Evolutionary conservation across 805 yeast species (phyloP), one percentile per base, ranked within the genome.

Genomic region (Nakazawaea anatomiae): DNA sequence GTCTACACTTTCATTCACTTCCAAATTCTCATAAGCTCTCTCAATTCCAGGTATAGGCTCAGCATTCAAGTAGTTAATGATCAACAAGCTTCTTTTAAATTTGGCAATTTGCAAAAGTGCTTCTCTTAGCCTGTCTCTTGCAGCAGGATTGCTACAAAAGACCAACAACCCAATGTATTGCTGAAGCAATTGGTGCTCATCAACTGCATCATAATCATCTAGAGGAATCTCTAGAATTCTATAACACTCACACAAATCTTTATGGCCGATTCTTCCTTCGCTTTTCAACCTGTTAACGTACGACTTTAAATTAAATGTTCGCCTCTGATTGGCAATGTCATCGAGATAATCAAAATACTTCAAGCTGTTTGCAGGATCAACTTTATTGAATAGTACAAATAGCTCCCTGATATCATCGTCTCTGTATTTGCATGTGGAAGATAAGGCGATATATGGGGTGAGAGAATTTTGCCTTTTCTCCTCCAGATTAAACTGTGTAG

Each of bases 261-360:
- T 69, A 44, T 74, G 67, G 1, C 87, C 82, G 14, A 79, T 65
- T 6, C 73, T 68, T 32, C 87, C 85, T 41, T 75, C 70, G 3
- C 82, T 76, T 34, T 72, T 64, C 32, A 80, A 67, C 42, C 76
- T 76, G 6, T 76, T 67, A 8, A 79, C 74, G 42, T 60, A 69
- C 29, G 67, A 58, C 49, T 72, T 71, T 30, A 84, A 60, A 42
- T 70, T 74, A 51, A 76, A 76, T 1, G 79, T 71, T 6, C 71
- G 66, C 50, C 80, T 72, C 0, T 66, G 57, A n/a, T 75, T 72
- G 0, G 85, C 76, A 39, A 85, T 68, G 39, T 66, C 74, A 6
- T 65, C 68, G 35, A 86, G 61, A 0, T 85, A 77, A 60, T 86
- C 90, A 56, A 80, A 75, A 56, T 83, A 84, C 35, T 68, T 62